Evolutionary conservation across 2,329 filamentous ascomycete genomes (phyloP), one percentile per base, ranked within the genome.

Genomic region (Fusarium veterinarium): DNA sequence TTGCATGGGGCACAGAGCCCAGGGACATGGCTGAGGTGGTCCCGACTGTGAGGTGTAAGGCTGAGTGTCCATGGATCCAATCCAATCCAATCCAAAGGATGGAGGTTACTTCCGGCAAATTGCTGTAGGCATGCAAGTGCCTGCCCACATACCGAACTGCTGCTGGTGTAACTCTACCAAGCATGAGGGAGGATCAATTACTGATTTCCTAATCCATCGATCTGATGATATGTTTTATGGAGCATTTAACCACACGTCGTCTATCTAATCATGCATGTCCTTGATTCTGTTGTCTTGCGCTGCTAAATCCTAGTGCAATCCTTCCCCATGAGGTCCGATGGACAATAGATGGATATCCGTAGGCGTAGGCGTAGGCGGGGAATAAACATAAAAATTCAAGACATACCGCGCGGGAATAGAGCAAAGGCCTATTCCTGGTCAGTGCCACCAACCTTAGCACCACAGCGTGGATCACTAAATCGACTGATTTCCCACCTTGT

Each of bases 31-130:
- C 53, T 57, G 52, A 55, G 56, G 66, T 68, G 55, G 66, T 68
- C 60, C 69, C 61, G 59, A 66, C 52, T 68, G 64, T 73, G 67
- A 75, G 74, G 74, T 69, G 30, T 76, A 75, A 76, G 60, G 59
- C 67, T 71, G 68, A 71, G 52, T 38, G n/a, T 40, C n/a, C 38
- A 42, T 40, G 10, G 35, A 35, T 20, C 16, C 35, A 19, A 23
- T 38, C 37, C 37, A 38, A n/a, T 20, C 31, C 31, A 31, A 31
- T n/a, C 45, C 44, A 46, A 48, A 33, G 38, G 48, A 60, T 41
- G 55, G 37, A 37, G 37, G 60, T 49, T 51, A 44, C 53, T 51
- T 46, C 61, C 40, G 62, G 58, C 57, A 64, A 60, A 64, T 64
- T 64, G 31, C 38, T 60, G 55, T 64, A 51, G 46, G 30, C 30